Base-by-base conservation (phyloP, 2,329 filamentous ascomycete species). In the Exophiala bonariae region DNA sequence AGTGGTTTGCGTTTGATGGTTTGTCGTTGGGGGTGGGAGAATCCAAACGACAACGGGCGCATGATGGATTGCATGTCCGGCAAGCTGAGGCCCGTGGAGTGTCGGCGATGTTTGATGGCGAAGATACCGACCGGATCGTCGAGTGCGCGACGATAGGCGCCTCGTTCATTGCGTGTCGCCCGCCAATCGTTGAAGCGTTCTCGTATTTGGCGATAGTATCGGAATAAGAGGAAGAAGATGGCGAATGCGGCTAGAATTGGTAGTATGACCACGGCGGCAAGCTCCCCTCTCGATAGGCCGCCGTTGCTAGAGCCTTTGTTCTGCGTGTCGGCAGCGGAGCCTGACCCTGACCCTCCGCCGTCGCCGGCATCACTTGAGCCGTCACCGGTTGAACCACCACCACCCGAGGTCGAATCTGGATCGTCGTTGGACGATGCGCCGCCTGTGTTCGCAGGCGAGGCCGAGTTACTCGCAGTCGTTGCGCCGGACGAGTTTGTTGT, bases 31-130 rank as follows among this genome's bases (percentile, higher is more conserved):
- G 48, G 52, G 11, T 32, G 37, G 8, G 37, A 31, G 36, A 55
- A 55, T 19, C 52, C 52, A 34, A 55, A 55, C 4, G 48, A 52
- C 4, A 55, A 37, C 6, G 49, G 52, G n/a, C 48, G 45, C 31
- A 47, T 37, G 17, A 52, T 31, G 28, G 38, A 30, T 18, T 50
- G 43, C 11, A 44, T 40, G 13, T 45, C 44, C 20, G 40, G 39
- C 11, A 43, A 22, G 2, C 52, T 37, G 6, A 46, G 34, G 16
- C 35, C 33, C 22, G 42, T 38, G 19, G 49, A 49, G 16, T 7
- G 16, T 8, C 35, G 14, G 32, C 17, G 17, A 14, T n/a, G 13
- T 19, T 20, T 19, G 18, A 13, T 19, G 16, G 35, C 18, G 14
- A 19, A 22, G 6, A 19, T 10, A 8, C 16, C 31, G 14, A 55